A percentile compares a stretch with the other conserved stretches of the same genome.
phyloP scores from a whole-genome alignment of 2,329 filamentous ascomycete genomes.

The Dothideomycetes sp. region DNA sequence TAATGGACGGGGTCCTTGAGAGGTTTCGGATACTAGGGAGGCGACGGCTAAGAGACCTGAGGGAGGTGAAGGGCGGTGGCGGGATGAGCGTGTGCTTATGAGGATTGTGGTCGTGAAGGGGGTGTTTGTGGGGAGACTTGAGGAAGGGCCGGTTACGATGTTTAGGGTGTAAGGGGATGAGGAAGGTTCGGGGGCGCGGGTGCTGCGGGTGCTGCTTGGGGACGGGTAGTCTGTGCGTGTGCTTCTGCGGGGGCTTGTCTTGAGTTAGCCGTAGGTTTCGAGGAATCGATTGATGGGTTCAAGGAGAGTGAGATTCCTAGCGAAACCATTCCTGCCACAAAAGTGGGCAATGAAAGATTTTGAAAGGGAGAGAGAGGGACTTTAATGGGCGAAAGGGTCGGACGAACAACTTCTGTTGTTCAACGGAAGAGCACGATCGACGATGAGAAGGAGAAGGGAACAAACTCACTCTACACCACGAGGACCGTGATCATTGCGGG shows the following conservation, averaged over 20 bases:
- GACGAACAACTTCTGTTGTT: no score
- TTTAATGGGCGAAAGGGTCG: not conserved
- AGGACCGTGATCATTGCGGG: conserved; percentile 13
- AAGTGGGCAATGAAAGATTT: not conserved
- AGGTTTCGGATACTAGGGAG: not conserved
- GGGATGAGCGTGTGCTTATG: not conserved
- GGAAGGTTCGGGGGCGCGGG: not conserved
- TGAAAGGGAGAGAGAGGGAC: no score
- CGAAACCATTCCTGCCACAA: no score
- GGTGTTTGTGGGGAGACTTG: not conserved
- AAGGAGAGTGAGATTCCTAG: not conserved
- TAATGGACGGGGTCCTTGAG: not conserved
- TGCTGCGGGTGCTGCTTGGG: not conserved
- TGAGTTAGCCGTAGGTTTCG: not conserved
- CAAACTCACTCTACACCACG: conserved; percentile 9
- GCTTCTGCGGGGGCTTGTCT: not conserved
- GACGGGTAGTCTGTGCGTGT: not conserved
- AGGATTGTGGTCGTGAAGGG: conserved; percentile 2
- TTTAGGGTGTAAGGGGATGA: conserved; percentile 1
- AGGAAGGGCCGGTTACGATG: not conserved
- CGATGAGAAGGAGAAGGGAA: not conserved
- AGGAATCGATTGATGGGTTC: not conserved
- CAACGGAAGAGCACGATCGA: not conserved
- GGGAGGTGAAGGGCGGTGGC: not conserved
- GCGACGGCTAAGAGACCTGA: conserved; percentile 1